Base-by-base conservation (phyloP, 306 rosid genomes). In the Senna siamea region DNA sequence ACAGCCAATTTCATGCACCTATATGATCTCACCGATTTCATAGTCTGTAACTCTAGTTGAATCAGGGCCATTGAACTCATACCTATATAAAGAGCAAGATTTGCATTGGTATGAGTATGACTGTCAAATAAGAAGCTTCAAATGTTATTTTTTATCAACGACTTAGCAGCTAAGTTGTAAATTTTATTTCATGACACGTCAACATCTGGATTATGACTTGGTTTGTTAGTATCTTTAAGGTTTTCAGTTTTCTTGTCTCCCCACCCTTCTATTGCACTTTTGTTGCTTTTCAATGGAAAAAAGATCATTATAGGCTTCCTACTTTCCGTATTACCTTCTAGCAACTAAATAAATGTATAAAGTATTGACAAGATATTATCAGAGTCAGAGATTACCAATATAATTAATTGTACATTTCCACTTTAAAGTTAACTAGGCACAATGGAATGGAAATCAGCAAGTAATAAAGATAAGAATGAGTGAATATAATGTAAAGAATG, bases 51-150 rank as follows among this genome's bases (percentile, higher is more conserved):
- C 9, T 61, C 8, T 4, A 37, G 15, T 18, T 9, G 28, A 61
- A 35, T n/a, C 6, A 34, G 11, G 46, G 44, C 23, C 19, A 59
- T 10, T 62, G 68, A 62, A 15, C 46, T 18, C 23, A 11, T 37
- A 18, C 17, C n/a, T 38, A 20, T 20, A 11, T 10, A 38, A 38
- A 19, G 32, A 47, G 26, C 26, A n/a, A 47, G 10, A 44, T 67
- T 5, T n/a, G 59, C 12, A 54, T 56, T 56, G 13, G 15, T 7
- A 14, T 14, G 19, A 7, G 72, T 32, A 32, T 30, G 30, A 18
- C 69, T 20, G 18, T 38, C 50, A 22, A 7, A 47, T 30, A 47
- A 67, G 43, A n/a, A 30, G 72, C 72, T 47, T 17, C 26, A 41
- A 26, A n/a, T 56, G 37, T 30, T 9, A 66, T 28, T 57, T 56